Conservation (phyloP, 495 filamentous ascomycete species). For the Podospora pseudopauciseta region DNA sequence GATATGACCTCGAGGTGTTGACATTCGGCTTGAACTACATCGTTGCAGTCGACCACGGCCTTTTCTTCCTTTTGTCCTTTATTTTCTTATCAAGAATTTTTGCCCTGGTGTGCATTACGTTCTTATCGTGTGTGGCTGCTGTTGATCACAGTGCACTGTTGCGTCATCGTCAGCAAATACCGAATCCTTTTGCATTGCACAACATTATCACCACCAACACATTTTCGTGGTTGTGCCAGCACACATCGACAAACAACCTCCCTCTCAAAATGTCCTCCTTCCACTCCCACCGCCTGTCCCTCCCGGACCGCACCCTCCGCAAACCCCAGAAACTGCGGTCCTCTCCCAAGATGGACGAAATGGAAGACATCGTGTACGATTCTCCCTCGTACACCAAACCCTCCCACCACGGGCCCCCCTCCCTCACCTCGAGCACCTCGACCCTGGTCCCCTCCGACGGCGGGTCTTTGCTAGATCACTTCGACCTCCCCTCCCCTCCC, state of each 20-base stretch:
- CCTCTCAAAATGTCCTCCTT: conserved; percentile 15
- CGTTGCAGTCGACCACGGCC: neutral
- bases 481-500: conserved; percentile 24
- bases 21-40: conserved; percentile 7
- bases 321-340: neutral
- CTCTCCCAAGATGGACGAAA: neutral
- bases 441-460: conserved; percentile 20
- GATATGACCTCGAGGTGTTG: conserved; percentile 15
- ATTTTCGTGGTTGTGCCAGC: neutral
- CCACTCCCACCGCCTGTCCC: conserved; percentile 4
- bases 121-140: neutral
- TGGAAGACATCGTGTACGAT: conserved; percentile 8
- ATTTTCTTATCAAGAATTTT: too few species aligned
- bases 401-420: neutral
- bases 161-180: neutral
- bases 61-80: neutral
- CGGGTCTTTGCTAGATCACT: conserved; percentile 23
- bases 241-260: neutral
- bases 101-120: neutral
- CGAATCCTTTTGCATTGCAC: neutral
- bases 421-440: conserved; percentile 11
- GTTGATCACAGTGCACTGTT: neutral
- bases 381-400: neutral
- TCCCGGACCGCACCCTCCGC: conserved; percentile 8
- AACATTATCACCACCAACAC: conserved; percentile 2